These are phyloP conservation scores for Xylaria sp. DNA, from an alignment of 2,329 filamentous ascomycete species.

Conservation along the genomic window DNA sequence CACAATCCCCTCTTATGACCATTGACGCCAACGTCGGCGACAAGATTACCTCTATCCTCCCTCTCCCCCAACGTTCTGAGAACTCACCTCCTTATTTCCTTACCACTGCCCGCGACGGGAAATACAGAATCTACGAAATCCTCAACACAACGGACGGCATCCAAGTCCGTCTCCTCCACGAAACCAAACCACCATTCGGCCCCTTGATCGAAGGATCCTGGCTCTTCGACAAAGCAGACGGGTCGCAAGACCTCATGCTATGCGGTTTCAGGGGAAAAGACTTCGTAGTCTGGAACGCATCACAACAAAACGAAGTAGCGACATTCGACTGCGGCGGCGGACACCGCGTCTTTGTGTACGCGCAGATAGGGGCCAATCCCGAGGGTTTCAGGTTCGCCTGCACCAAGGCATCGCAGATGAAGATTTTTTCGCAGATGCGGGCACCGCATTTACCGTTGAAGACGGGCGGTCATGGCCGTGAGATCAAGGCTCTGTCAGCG, in stretches of 20 bases:
- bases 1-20: slow-evolving; percentile 31
- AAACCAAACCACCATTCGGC: slow-evolving; percentile 64
- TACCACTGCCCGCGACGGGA: slow-evolving; percentile 71
- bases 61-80: slow-evolving; percentile 35
- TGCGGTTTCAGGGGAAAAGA: slow-evolving; percentile 76
- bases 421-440: slow-evolving; percentile 41
- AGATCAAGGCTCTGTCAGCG: slow-evolving; percentile 57
- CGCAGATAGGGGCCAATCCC: slow-evolving; percentile 27
- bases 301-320: slow-evolving; percentile 61
- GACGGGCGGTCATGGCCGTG: slow-evolving; percentile 74
- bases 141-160: slow-evolving; percentile 19
- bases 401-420: slow-evolving; percentile 60
- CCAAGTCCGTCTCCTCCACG: slow-evolving; percentile 54
- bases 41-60: slow-evolving; percentile 62
- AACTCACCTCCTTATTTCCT: slow-evolving; percentile 46
- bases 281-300: slow-evolving; percentile 79
- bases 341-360: slow-evolving; percentile 66
- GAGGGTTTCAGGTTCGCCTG: slow-evolving; percentile 57
- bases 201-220: slow-evolving; percentile 70
- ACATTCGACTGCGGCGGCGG: slow-evolving; percentile 77
- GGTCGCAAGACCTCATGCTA: slow-evolving; percentile 55
- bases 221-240: slow-evolving; percentile 38
- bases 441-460: slow-evolving; percentile 49
- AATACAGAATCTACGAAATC: slow-evolving; percentile 59
- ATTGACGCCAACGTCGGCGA: slow-evolving; percentile 46